Conservation (phyloP, 768 basidiomycete genomes). For the Paxillus involutus region DNA sequence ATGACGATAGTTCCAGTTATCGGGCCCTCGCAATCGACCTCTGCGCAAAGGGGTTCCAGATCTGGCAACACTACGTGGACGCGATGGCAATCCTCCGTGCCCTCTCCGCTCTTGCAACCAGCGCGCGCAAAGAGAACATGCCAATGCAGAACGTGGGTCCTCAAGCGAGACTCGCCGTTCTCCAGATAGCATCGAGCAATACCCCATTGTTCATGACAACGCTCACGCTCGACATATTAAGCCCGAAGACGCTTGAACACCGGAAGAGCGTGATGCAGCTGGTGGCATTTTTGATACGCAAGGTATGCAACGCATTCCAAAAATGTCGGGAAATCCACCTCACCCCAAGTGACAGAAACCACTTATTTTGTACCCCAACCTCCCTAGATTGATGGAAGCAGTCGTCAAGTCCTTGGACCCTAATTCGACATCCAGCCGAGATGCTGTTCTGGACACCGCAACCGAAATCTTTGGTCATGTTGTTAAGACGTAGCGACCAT, state of each 20-base stretch:
- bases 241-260: conserved; percentile 70
- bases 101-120: conserved; percentile 80
- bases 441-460: conserved; percentile 86
- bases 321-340: background rate
- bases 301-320: conserved; percentile 42
- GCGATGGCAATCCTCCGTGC: conserved; percentile 84
- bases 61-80: conserved; percentile 95
- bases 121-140: conserved; percentile 65
- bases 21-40: conserved; percentile 82
- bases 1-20: conserved; percentile 67
- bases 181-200: conserved; percentile 81
- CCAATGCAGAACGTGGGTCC: conserved; percentile 66
- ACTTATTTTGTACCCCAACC: conserved; percentile 75
- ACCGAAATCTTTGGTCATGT: conserved; percentile 94
- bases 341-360: conserved; percentile 56
- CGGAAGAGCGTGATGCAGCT: conserved; percentile 90
- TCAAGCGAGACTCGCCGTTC: conserved; percentile 79
- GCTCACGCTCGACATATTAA: conserved; percentile 83
- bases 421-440: conserved; percentile 70
- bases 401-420: conserved; percentile 97
- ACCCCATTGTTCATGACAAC: conserved; percentile 95
- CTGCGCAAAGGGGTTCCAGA: conserved; percentile 85
- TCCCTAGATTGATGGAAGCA: conserved; percentile 88
- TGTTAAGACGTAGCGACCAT: conserved; percentile 74
- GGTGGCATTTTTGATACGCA: conserved; percentile 90